phyloP scores from a whole-genome alignment of 108 stramenopile genomes.

The Cyclostephanos tholiformis region DNA sequence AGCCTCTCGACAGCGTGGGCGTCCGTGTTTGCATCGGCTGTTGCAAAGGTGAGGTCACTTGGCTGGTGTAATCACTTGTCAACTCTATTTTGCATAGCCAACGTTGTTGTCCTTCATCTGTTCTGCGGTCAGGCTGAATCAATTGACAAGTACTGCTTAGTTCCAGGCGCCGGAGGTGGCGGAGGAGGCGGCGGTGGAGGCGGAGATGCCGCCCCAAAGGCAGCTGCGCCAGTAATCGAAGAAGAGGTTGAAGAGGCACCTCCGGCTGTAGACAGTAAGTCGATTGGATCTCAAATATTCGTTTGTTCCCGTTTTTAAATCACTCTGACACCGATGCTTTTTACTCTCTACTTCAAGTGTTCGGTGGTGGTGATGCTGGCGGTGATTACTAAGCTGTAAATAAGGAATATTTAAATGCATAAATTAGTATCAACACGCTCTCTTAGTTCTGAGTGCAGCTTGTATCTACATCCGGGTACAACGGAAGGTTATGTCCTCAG shows the following conservation, averaged over 20 bases:
- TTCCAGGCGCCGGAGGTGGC: slow-evolving; percentile 72
- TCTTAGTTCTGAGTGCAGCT: too few relatives aligned
- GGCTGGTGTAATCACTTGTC: not conserved
- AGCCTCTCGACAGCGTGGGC: slow-evolving; percentile 63
- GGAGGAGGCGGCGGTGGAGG: slow-evolving; percentile 60
- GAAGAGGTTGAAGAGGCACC: slow-evolving; percentile 70
- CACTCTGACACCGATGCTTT: slow-evolving; percentile 12
- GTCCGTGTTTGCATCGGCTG: slow-evolving; percentile 68
- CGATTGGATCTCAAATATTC: slow-evolving; percentile 18
- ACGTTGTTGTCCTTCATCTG: not conserved
- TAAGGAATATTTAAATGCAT: not conserved
- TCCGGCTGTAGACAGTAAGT: slow-evolving; percentile 55
- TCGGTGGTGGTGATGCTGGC: slow-evolving; percentile 59
- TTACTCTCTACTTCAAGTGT: slow-evolving; percentile 40
- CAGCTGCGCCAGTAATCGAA: slow-evolving; percentile 32
- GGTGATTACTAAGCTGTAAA: slow-evolving; percentile 53
- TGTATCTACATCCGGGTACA: too few relatives aligned
- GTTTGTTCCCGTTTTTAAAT: not conserved
- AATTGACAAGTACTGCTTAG: slow-evolving; percentile 58
- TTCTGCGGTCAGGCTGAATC: slow-evolving; percentile 32
- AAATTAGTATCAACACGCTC: too few relatives aligned
- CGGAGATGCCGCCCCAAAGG: slow-evolving; percentile 44
- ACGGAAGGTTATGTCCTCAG: too few relatives aligned
- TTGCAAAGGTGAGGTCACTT: slow-evolving; percentile 38
- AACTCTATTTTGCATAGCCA: not conserved